Conservation (phyloP, 257 asterid genomes). For the Nicotiana sylvestris region DNA sequence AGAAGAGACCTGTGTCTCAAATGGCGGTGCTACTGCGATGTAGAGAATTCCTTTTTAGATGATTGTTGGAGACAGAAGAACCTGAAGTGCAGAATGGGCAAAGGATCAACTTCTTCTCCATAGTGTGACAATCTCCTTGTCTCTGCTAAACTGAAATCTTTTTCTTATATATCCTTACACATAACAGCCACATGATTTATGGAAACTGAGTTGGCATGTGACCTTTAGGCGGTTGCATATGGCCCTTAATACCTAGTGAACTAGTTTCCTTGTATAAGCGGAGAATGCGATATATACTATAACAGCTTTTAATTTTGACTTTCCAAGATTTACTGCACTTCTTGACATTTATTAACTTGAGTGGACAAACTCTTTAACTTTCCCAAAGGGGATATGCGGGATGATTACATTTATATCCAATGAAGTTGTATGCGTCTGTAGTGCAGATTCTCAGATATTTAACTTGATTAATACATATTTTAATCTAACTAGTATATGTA, state of each 20-base stretch:
- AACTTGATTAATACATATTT: too few species aligned
- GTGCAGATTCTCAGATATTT: too few species aligned
- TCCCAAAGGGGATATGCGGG: not conserved
- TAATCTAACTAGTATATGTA: not conserved
- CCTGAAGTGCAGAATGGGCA: not conserved
- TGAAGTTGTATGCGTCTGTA: not conserved
- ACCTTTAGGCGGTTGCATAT: not conserved
- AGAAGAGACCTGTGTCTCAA: not conserved
- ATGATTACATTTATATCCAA: not conserved
- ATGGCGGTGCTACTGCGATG: not conserved
- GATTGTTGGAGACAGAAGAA: conserved; percentile 11
- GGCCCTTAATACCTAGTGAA: not conserved
- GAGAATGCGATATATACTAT: not conserved
- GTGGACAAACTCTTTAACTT: not conserved
- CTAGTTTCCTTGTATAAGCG: conserved; percentile 3
- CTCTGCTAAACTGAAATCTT: not conserved
- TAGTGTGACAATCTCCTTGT: not conserved
- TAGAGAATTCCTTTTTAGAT: not conserved
- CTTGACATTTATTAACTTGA: not conserved
- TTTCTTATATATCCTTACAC: not conserved
- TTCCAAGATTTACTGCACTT: not conserved
- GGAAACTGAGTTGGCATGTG: not conserved
- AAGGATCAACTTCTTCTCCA: not conserved
- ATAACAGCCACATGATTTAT: not conserved
- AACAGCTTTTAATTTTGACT: not conserved